Conservation (phyloP, 331 rosid genomes). For the Erythrophleum ivorense region DNA sequence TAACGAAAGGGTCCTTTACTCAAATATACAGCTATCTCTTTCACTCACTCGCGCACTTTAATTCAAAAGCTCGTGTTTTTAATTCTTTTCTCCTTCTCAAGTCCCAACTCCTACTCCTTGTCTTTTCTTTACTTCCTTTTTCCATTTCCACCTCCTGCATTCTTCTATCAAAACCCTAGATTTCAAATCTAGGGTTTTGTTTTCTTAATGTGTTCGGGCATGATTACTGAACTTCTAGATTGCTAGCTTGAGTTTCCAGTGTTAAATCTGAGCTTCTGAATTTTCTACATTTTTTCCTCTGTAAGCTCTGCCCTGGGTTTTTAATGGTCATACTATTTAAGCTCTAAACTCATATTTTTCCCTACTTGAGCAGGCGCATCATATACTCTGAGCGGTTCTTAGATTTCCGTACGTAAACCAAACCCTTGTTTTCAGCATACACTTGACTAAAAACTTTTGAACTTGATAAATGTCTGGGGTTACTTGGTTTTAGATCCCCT, state of each 20-base stretch:
- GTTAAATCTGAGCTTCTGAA: constrained; percentile 42
- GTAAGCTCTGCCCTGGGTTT: constrained; percentile 38
- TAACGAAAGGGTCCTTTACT: constrained; percentile 38
- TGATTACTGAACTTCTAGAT: constrained; percentile 39
- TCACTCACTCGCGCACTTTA: constrained; percentile 58
- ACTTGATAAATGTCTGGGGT: constrained; percentile 35
- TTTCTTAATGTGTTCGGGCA: constrained; percentile 43
- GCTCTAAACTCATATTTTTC: constrained; percentile 30
- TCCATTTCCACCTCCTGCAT: constrained; percentile 56
- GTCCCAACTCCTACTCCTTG: constrained; percentile 50
- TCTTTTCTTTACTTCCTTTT: constrained; percentile 49
- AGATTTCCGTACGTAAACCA: constrained; percentile 37
- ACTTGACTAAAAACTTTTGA: not conserved
- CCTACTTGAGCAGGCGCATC: constrained; percentile 5
- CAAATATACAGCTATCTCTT: constrained; percentile 49
- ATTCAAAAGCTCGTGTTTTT: constrained; percentile 73
- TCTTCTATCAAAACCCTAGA: constrained; percentile 85
- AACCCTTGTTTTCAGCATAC: constrained; percentile 38
- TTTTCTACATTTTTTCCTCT: constrained; percentile 50
- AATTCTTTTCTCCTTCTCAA: constrained; percentile 46
- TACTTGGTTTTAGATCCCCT: constrained; percentile 42
- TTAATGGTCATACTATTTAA: constrained; percentile 40
- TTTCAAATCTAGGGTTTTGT: constrained; percentile 86
- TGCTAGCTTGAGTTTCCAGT: constrained; percentile 35
- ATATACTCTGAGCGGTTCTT: constrained; percentile 35